Base-by-base conservation (phyloP, 805 yeast species). In the Limtongozyma cylindracea region DNA sequence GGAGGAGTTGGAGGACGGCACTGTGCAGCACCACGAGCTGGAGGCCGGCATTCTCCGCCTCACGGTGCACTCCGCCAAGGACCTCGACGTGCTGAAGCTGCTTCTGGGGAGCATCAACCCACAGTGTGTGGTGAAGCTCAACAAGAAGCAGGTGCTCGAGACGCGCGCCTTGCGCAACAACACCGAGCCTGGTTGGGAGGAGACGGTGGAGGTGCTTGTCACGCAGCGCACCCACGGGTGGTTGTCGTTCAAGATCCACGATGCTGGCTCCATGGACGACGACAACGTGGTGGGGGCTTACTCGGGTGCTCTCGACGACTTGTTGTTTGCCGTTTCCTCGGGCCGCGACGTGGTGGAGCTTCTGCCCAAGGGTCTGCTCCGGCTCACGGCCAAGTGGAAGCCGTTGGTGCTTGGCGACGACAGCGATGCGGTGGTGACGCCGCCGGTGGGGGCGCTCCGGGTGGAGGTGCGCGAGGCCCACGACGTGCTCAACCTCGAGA, bases 131-230 rank as follows among this genome's bases (percentile, higher is more conserved):
- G 39, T 74, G 11, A 62, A 45, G 31, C 39, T 71, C 22, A 62
- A 70, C 38, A 57, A 56, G 18, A 56, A 64, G 29, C 43, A 61
- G 24, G 51, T 56, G n/a, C 56, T 58, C 32, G 46, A 45, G 5
- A 60, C 65, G 24, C 62, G 88, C 49, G 56, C 59, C 16, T 49
- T 72, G 37, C 66, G 62, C 34, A 57, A 62, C 35, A 55, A 65
- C 6, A 74, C 72, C 33, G 77, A 67, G 34, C 91, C 91, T 10
- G 47, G 66, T 8, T 74, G 73, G 66, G 66, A 63, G 27, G 64
- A 65, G 33, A 39, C 55, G 14, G 41, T 64, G 25, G 91, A 74
- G 41, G 37, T 61, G 4, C 50, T 74, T 31, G 45, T 74, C 17
- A 56, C 66, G 5, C 56, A 70, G 14, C 74, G 68, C 38, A 52